phyloP scores from a whole-genome alignment of 805 yeast genomes.

The Teunomyces stri region DNA sequence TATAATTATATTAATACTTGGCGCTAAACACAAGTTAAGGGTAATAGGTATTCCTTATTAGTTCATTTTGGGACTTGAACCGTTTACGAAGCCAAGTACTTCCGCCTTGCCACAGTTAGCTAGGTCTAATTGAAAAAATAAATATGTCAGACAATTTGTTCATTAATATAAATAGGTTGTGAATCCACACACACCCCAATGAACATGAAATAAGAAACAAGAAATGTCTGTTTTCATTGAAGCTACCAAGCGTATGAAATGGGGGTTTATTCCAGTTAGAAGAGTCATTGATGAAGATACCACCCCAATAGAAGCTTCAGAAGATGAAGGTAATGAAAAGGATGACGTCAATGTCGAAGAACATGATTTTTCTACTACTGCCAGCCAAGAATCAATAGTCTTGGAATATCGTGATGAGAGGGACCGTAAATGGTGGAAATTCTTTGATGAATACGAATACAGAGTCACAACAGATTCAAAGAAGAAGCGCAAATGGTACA shows the following conservation, averaged over 20 bases:
- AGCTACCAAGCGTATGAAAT: slow-evolving; percentile 20
- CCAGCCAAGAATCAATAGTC: background rate
- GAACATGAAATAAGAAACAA: background rate
- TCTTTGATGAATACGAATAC: slow-evolving; percentile 61
- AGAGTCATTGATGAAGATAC: slow-evolving; percentile 33
- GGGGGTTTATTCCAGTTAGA: slow-evolving; percentile 36
- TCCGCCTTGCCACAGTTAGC: too few species aligned
- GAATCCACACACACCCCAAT: background rate
- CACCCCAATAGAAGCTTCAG: background rate
- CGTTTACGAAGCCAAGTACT: too few species aligned
- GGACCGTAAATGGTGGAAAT: slow-evolving; percentile 48
- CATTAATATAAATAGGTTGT: background rate
- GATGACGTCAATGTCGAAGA: slow-evolving; percentile 3
- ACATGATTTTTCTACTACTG: background rate
- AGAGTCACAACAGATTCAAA: slow-evolving; percentile 35
- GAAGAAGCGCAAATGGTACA: slow-evolving; percentile 45
- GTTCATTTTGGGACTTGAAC: too few species aligned
- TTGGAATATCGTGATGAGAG: slow-evolving; percentile 54
- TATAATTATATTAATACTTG: too few species aligned
- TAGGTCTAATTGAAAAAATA: too few species aligned
- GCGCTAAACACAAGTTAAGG: too few species aligned
- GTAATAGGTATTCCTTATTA: too few species aligned
- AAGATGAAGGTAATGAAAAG: background rate
- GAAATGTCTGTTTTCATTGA: background rate
- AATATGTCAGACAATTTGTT: too few species aligned